Evolutionary conservation across 139 green algal species (phyloP).

Genomic region (Tetradesmus lagerheimii): DNA sequence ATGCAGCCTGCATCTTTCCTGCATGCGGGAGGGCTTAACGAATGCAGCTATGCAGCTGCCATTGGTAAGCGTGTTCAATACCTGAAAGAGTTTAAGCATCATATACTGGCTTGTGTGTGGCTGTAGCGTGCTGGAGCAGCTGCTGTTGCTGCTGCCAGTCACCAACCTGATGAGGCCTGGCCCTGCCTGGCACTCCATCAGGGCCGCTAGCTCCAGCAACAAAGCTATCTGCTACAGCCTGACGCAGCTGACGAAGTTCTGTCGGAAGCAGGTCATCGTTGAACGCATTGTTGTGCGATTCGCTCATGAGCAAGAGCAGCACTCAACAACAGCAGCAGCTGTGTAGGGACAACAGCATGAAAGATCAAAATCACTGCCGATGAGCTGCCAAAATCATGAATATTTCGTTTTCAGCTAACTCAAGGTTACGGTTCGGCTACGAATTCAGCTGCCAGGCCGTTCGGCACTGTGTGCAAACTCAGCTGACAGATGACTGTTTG

Average conservation of each 20-base stretch:
- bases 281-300: not conserved
- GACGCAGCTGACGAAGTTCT: not conserved
- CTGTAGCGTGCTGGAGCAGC: too few species aligned
- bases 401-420: not conserved
- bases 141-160: not conserved
- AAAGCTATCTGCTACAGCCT: constrained; percentile 2
- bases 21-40: too few species aligned
- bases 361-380: not conserved
- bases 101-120: too few species aligned
- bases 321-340: not conserved
- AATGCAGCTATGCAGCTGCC: too few species aligned
- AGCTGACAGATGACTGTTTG: not conserved
- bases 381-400: not conserved
- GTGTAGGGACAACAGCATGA: not conserved
- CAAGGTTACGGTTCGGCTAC: not conserved
- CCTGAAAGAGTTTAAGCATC: too few species aligned
- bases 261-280: not conserved
- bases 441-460: not conserved
- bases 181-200: not conserved
- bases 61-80: too few species aligned
- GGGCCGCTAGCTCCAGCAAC: not conserved
- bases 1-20: too few species aligned
- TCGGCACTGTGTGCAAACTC: not conserved
- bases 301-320: not conserved
- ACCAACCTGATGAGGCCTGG: constrained; percentile 35